phyloP scores from a whole-genome alignment of 805 yeast genomes.

The Kodamaea kaohsiungensis region DNA sequence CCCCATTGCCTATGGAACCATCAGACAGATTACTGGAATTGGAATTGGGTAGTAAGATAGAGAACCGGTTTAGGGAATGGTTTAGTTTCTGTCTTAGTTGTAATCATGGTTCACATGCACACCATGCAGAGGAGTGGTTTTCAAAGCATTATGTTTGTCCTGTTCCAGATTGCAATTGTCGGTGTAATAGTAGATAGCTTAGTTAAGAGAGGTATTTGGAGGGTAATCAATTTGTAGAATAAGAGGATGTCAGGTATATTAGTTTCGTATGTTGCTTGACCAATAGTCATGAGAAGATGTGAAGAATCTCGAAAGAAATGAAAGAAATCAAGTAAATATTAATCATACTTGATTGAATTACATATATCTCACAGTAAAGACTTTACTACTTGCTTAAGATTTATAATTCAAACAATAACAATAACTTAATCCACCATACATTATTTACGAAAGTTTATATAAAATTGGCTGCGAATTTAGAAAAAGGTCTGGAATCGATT shows the following conservation, averaged over 20 bases:
- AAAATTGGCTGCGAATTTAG: background rate
- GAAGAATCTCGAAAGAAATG: too few relatives aligned
- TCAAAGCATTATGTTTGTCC: constrained; percentile 86
- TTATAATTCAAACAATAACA: too few relatives aligned
- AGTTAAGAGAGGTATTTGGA: too few relatives aligned
- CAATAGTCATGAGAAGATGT: too few relatives aligned
- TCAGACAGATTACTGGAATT: constrained; percentile 23
- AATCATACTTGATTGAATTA: too few relatives aligned
- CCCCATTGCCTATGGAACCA: constrained; percentile 50
- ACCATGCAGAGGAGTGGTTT: constrained; percentile 97
- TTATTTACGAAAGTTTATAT: background rate
- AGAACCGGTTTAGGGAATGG: constrained; percentile 68
- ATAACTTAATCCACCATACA: too few relatives aligned
- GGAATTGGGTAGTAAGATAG: constrained; percentile 25
- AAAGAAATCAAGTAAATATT: too few relatives aligned
- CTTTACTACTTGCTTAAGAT: too few relatives aligned
- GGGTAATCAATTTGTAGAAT: too few relatives aligned
- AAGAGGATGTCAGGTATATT: too few relatives aligned
- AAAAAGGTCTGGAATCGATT: background rate
- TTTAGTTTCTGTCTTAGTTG: constrained; percentile 89
- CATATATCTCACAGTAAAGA: too few relatives aligned
- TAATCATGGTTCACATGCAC: constrained; percentile 92
- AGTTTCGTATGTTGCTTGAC: too few relatives aligned
- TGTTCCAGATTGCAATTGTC: constrained; percentile 88
- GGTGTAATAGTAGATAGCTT: constrained; percentile 64